These are phyloP conservation scores for Cryptococcus neoformans DNA, from an alignment of 1,284 basidiomycete species.

Conservation along the genomic window DNA sequence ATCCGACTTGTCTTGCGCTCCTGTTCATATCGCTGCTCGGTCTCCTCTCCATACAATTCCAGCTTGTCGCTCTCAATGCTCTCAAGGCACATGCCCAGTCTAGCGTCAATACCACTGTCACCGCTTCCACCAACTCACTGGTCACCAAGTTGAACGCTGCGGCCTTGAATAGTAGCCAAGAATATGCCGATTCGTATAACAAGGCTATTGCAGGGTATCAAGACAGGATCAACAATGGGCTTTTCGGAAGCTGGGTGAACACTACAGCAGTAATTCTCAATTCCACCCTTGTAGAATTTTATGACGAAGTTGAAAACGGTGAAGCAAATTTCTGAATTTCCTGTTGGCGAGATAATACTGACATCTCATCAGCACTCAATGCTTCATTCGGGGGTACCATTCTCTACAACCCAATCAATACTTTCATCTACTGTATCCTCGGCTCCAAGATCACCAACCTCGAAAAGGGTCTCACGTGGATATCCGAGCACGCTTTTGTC, in stretches of 20 bases:
- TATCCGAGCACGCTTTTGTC: conserved; percentile 80
- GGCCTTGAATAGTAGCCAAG: conserved; percentile 72
- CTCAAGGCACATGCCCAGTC: conserved; percentile 63
- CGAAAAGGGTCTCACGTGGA: conserved; percentile 84
- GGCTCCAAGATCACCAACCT: conserved; percentile 84
- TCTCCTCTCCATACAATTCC: conserved; percentile 80
- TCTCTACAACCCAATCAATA: conserved; percentile 73
- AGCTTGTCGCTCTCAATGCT: conserved; percentile 70
- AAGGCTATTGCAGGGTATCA: conserved; percentile 65
- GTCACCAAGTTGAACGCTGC: conserved; percentile 71
- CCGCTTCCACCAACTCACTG: conserved; percentile 67
- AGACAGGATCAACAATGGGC: conserved; percentile 70
- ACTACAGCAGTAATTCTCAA: conserved; percentile 87
- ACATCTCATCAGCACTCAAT: conserved; percentile 53
- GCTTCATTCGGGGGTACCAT: conserved; percentile 77
- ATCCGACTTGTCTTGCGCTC: conserved; percentile 82
- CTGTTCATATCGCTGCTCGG: conserved; percentile 88
- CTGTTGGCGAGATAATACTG: conserved; percentile 14
- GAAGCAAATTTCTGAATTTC: conserved; percentile 8
- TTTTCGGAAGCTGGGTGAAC: conserved; percentile 88
- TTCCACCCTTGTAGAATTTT: conserved; percentile 52
- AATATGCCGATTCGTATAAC: conserved; percentile 76
- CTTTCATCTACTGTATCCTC: conserved; percentile 83
- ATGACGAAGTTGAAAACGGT: conserved; percentile 49
- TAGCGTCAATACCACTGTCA: conserved; percentile 59